phyloP scores from a whole-genome alignment of 805 yeast species.

The Kuraishia molischiana region DNA sequence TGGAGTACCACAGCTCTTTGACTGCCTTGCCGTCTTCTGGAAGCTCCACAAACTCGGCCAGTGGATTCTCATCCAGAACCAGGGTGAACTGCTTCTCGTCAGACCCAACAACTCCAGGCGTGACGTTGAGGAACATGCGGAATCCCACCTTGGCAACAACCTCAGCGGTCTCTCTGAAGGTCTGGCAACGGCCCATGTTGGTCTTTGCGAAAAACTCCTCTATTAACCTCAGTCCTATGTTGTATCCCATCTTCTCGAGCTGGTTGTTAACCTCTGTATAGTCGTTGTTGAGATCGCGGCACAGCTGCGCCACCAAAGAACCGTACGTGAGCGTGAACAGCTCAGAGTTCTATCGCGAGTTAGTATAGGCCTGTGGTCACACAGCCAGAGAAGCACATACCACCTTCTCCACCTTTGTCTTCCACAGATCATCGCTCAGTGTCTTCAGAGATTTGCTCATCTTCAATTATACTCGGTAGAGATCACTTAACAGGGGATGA shows the following conservation, averaged over 20 bases:
- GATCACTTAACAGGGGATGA: neutral
- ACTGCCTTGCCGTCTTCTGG: slow-evolving; percentile 69
- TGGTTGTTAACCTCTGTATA: slow-evolving; percentile 74
- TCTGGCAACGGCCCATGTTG: slow-evolving; percentile 72
- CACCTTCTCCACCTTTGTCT: slow-evolving; percentile 75
- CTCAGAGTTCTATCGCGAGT: slow-evolving; percentile 59
- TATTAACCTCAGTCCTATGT: slow-evolving; percentile 81
- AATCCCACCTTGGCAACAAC: slow-evolving; percentile 81
- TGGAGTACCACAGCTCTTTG: slow-evolving; percentile 85
- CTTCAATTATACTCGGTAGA: too few relatives aligned
- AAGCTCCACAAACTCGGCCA: slow-evolving; percentile 90
- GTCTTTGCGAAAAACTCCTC: slow-evolving; percentile 91
- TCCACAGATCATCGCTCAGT: slow-evolving; percentile 88
- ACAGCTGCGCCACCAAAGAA: slow-evolving; percentile 82
- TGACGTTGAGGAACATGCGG: slow-evolving; percentile 76
- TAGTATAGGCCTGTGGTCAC: slow-evolving; percentile 1
- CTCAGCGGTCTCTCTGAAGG: slow-evolving; percentile 81
- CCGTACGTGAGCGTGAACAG: slow-evolving; percentile 93
- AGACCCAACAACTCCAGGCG: slow-evolving; percentile 57
- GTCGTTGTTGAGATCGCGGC: slow-evolving; percentile 71
- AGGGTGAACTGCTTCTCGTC: slow-evolving; percentile 71
- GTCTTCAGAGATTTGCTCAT: slow-evolving; percentile 30
- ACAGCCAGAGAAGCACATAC: slow-evolving; percentile 30
- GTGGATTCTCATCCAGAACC: slow-evolving; percentile 74
- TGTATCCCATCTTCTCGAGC: slow-evolving; percentile 89